Evolutionary conservation across 2,329 filamentous ascomycete genomes (phyloP), one percentile per base, ranked within the genome.

Genomic region (Fusarium robinianum): DNA sequence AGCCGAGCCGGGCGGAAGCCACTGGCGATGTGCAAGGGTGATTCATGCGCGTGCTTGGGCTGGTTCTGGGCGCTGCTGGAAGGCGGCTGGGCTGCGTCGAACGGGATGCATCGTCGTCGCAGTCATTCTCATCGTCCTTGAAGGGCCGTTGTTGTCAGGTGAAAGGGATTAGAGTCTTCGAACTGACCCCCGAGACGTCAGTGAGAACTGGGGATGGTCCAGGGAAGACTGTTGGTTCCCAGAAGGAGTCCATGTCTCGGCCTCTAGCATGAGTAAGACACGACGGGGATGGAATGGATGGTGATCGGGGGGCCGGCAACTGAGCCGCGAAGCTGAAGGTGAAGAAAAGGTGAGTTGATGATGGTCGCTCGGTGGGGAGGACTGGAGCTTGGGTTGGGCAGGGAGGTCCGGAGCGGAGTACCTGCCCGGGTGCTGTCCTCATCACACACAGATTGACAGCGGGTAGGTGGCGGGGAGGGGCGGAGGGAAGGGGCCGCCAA

Each of bases 41-140:
- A 31, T 41, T 45, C 40, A 53, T 59, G 57, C 51, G 41, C 44
- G 51, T 49, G 50, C 44, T 58, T 46, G 43, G 53, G 43, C 50
- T 46, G 51, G 41, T 44, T 46, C 32, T 55, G 55, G 38, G 51
- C 51, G 44, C 36, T 26, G 42, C 15, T 33, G 41, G 37, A 49
- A 34, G 31, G 25, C 31, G 25, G 26, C 34, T 38, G 32, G 35
- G 32, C 31, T 29, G 44, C 22, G 41, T 29, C n/a, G n/a, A n/a
- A n/a, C n/a, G n/a, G n/a, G 16, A 38, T 10, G 14, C 24, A 31
- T 47, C 33, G 41, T 51, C 24, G 47, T 19, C 31, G 46, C 47
- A 24, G 42, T 38, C 51, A 37, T 48, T 44, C 22, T 39, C 30
- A 37, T 38, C 45, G 24, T 52, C 41, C 46, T 43, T 51, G 36